Conservation (phyloP, 2,329 filamentous ascomycete species). For the Trichoderma simmonsii region DNA sequence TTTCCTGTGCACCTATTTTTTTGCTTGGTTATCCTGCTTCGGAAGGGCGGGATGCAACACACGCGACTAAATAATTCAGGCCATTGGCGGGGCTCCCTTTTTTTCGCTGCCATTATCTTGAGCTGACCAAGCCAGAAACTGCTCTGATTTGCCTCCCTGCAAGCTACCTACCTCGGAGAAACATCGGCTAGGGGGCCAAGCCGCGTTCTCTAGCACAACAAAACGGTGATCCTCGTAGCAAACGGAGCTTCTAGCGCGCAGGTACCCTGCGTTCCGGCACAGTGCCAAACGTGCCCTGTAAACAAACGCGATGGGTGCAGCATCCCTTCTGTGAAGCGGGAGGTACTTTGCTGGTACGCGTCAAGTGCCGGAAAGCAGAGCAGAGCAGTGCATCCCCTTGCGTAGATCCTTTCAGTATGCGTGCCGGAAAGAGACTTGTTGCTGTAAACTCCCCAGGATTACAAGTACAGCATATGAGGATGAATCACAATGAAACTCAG, state of each 20-base stretch:
- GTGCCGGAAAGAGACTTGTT: neutral
- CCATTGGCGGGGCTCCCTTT: neutral
- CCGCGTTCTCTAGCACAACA: neutral
- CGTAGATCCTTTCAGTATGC: neutral
- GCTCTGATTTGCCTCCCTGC: neutral
- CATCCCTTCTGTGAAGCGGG: neutral
- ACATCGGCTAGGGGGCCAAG: neutral
- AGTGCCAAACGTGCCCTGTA: neutral
- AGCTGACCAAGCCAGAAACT: neutral
- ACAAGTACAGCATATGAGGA: neutral
- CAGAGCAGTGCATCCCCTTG: neutral
- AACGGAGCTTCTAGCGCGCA: neutral
- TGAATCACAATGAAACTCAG: neutral
- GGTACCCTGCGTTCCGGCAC: neutral
- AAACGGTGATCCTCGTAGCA: neutral
- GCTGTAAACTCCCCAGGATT: neutral
- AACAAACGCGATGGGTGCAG: neutral
- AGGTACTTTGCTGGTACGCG: neutral
- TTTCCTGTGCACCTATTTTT: constrained; percentile 1
- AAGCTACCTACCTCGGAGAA: neutral
- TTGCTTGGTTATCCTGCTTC: neutral
- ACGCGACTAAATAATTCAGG: neutral
- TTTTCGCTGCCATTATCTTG: neutral
- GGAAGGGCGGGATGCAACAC: constrained; percentile 2
- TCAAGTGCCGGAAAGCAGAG: neutral